Evolutionary conservation across 352 stramenopile genomes (phyloP).

Genomic region (Thalassiosira allenii): DNA sequence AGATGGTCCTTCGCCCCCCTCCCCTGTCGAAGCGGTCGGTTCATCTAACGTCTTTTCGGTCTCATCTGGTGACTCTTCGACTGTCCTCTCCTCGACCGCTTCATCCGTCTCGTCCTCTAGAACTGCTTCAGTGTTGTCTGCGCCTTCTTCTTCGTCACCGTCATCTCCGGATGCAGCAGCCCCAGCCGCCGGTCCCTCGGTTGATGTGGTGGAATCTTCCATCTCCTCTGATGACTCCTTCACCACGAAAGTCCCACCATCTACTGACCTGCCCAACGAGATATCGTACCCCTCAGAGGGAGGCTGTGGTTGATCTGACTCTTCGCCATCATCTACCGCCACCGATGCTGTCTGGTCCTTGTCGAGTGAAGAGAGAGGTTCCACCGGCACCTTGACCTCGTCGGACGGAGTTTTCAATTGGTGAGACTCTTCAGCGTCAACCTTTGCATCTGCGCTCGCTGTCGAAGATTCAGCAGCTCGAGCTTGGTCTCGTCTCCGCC

Average conservation of each 20-base stretch:
- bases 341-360: neutral
- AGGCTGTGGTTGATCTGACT: neutral
- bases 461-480: neutral
- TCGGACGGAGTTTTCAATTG: neutral
- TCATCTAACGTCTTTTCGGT: neutral
- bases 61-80: conserved; percentile 13
- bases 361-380: neutral
- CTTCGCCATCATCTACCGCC: neutral
- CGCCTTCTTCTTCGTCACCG: neutral
- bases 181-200: too few relatives aligned
- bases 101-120: neutral
- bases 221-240: conserved; percentile 15
- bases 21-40: neutral
- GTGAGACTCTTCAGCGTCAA: conserved; percentile 8
- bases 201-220: too few relatives aligned
- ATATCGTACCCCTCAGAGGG: neutral
- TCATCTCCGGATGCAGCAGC: neutral
- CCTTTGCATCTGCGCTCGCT: neutral
- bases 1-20: too few relatives aligned
- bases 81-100: neutral
- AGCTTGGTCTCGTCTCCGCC: neutral
- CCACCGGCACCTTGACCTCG: neutral
- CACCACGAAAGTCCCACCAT: neutral
- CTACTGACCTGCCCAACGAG: neutral
- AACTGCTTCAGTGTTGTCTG: neutral